Base-by-base conservation (phyloP, 192 early-diverging fungal genomes). In the Kickxella alabastrina region DNA sequence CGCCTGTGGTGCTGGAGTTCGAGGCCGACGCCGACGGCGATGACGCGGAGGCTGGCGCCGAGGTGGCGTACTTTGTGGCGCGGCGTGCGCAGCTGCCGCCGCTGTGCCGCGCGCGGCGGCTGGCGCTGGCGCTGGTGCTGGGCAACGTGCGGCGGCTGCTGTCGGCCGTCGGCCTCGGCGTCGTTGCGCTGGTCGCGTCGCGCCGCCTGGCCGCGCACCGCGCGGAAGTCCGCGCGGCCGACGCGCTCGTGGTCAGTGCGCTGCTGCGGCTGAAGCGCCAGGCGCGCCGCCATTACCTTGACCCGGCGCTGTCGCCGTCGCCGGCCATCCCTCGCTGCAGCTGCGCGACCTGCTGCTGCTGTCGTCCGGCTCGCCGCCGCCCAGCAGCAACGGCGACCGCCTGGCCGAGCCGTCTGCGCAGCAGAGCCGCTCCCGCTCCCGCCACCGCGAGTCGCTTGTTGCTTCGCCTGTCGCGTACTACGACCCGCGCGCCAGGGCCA, bases 331-430 rank as follows among this genome's bases (percentile, higher is more conserved):
- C 72, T 70, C 66, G 32, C 54, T 71, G 43, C 81, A 85, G 63
- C 65, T 85, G 38, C 76, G 83, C 39, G 83, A 85, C 50, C 62
- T 78, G 17, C 62, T 83, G 27, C 60, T 85, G 23, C 43, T 65
- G 22, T 59, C 61, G 6, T 48, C 54, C 18, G 41, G 50, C 4
- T 44, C 72, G 1, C 45, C 65, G 37, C 45, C 64, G 1, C 21
- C 70, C 25, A 32, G 6, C 6, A 12, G 31, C 31, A 32, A 48
- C 47, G 6, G 10, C 32, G 26, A 29, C 47, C 1, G 32, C 47
- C 28, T 40, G 12, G 15, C n/a, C 17, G 35, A n/a, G 21, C 18
- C 27, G 17, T 34, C 44, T 12, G 46, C 42, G n/a, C 10, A 39
- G 8, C n/a, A 34, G 6, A 43, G 31, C 23, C n/a, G n/a, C n/a